phyloP scores from a whole-genome alignment of 768 basidiomycete genomes.

The Rhodosporidiobolus sp. region DNA sequence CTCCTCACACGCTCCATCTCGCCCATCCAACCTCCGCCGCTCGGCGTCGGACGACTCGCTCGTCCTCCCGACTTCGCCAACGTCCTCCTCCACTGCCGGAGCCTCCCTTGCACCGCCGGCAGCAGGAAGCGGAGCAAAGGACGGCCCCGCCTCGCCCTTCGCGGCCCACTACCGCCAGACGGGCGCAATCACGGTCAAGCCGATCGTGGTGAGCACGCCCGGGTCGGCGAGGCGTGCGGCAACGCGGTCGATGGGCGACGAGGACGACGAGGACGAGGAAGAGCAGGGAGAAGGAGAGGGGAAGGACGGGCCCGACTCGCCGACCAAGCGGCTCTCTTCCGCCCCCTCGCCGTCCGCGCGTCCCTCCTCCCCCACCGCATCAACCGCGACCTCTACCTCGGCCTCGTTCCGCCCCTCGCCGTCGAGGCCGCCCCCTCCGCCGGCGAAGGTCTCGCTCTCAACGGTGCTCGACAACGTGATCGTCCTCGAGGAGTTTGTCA shows the following conservation, averaged over 20 bases:
- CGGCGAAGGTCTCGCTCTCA: conserved; percentile 65
- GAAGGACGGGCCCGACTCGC: conserved; percentile 11
- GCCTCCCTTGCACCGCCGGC: not conserved
- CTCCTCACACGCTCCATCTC: conserved; percentile 39
- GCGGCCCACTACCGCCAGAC: conserved; percentile 80
- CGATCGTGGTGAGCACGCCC: conserved; percentile 56
- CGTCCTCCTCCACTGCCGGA: not conserved
- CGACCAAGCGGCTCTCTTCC: conserved; percentile 19
- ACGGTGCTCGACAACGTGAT: conserved; percentile 89
- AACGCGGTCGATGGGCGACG: not conserved
- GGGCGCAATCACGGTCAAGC: conserved; percentile 64
- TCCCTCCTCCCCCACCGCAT: not conserved
- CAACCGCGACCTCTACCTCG: not conserved
- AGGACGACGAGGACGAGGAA: conserved; percentile 36
- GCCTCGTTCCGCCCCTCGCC: not conserved
- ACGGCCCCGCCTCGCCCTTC: conserved; percentile 66
- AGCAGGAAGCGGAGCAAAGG: not conserved
- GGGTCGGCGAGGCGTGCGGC: conserved; percentile 3
- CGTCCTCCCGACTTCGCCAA: not conserved
- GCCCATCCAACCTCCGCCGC: conserved; percentile 6
- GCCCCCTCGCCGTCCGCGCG: conserved; percentile 5
- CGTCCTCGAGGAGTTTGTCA: conserved; percentile 88
- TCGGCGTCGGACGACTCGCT: conserved; percentile 22
- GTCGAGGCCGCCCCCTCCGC: not conserved
- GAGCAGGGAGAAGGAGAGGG: conserved; percentile 46